Evolutionary conservation across 805 yeast genomes (phyloP), one percentile per base, ranked within the genome.

Genomic region (Priceomyces medius): DNA sequence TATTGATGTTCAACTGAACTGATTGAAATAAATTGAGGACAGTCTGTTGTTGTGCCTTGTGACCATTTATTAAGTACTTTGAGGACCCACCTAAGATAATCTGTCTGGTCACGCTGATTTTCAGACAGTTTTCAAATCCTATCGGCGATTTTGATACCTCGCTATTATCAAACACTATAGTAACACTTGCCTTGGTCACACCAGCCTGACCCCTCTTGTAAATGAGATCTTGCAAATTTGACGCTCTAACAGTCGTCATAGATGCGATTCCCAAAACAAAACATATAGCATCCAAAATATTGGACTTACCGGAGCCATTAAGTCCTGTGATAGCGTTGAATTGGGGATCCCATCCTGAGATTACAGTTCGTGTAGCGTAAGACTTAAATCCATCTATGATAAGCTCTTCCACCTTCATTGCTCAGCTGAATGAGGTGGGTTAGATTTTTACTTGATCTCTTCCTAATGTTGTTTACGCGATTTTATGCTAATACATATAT

Each of bases 121-220:
- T 84, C 10, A 82, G 68, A 38, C 82, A 73, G 34, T 80, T 79
- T 50, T 85, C 90, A 56, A 88, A 90, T 2, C 96, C 97, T 40
- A 88, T 83, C 0, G 99, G 99, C 0, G 91, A 80, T 47, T 79
- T 82, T 2, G 77, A 58, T 41, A 77, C 74, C 51, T 91, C 97
- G 9, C 76, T 55, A 55, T 93, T 95, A 63, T 91, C 95, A 59
- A 93, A 95, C 1, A 93, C 96, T 40, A 93, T 88, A 0, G 98
- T 90, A 1, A 93, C 99, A 55, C 93, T 83, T 1, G 99, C 99
- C 59, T 88, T 90, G 1, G 97, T 90, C 10, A 91, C 91, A 50
- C 98, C 98, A 0, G 99, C 98, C 61, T 93, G 99, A 9, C 99
- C 99, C 53, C 98, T 79, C 55, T 93, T 93, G 61, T 93, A 93